These are phyloP conservation scores for Colletotrichum sp. DNA, from an alignment of 2,329 filamentous ascomycete genomes.

Conservation along the genomic window DNA sequence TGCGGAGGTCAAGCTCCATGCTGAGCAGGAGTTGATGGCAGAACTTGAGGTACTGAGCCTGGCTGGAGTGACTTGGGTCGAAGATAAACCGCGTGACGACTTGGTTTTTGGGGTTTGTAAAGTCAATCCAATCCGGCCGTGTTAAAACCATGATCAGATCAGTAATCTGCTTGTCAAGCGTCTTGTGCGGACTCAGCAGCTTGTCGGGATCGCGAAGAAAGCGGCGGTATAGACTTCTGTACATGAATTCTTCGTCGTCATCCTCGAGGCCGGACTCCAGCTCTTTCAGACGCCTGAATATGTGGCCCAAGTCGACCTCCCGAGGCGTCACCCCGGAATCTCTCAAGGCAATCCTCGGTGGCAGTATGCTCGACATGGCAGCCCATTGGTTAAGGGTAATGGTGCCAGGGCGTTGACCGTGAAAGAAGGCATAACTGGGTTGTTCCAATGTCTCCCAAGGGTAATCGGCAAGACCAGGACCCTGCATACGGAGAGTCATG, in stretches of 20 bases:
- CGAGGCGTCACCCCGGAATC: slow-evolving; percentile 65
- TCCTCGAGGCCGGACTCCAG: slow-evolving; percentile 62
- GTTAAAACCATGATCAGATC: slow-evolving; percentile 75
- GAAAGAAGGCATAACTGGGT: slow-evolving; percentile 73
- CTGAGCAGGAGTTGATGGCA: slow-evolving; percentile 80
- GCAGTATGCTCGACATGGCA: slow-evolving; percentile 60
- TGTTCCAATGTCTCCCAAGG: slow-evolving; percentile 79
- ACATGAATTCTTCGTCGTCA: slow-evolving; percentile 62
- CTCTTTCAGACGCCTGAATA: slow-evolving; percentile 65
- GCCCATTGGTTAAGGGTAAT: slow-evolving; percentile 76
- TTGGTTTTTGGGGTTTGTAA: slow-evolving; percentile 72
- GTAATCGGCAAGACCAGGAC: slow-evolving; percentile 42
- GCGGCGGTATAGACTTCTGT: slow-evolving; percentile 69
- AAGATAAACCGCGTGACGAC: slow-evolving; percentile 77
- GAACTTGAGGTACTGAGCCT: slow-evolving; percentile 67
- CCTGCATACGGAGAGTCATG: slow-evolving; percentile 58
- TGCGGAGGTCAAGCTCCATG: slow-evolving; percentile 73
- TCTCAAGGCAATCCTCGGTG: slow-evolving; percentile 61
- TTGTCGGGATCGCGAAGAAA: slow-evolving; percentile 73
- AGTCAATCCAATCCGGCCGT: slow-evolving; percentile 76
- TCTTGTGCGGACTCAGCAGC: slow-evolving; percentile 62
- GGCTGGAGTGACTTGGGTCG: slow-evolving; percentile 60
- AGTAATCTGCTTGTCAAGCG: slow-evolving; percentile 73
- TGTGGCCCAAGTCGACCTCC: slow-evolving; percentile 61
- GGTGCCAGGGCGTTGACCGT: slow-evolving; percentile 71